Percentiles rank a stretch among this genome's conserved stretches.
phyloP scores from a whole-genome alignment of 2,329 filamentous ascomycete genomes.

The Diaporthe aspalathi region DNA sequence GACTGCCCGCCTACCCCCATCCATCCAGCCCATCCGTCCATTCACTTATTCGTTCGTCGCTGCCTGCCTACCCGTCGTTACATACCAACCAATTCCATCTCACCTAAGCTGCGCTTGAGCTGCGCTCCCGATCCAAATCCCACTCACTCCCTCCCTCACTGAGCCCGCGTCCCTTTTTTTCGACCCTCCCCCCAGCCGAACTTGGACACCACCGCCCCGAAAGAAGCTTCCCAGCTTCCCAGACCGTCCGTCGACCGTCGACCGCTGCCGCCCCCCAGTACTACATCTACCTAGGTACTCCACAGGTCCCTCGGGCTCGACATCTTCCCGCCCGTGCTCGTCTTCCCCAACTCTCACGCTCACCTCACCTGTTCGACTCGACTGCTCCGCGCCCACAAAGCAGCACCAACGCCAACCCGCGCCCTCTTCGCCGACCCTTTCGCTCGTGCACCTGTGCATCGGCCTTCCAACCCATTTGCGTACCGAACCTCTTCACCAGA shows the following conservation, averaged over 20 bases:
- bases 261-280: background rate
- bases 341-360: slow-evolving; percentile 2
- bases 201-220: slow-evolving; percentile 12
- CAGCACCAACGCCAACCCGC: background rate
- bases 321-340: slow-evolving; percentile 27
- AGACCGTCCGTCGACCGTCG: slow-evolving; percentile 17
- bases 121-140: background rate
- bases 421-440: slow-evolving; percentile 5
- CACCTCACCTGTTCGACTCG: slow-evolving; percentile 4
- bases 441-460: background rate
- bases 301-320: slow-evolving; percentile 25
- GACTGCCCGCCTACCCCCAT: slow-evolving; percentile 1
- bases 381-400: background rate
- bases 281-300: slow-evolving; percentile 28
- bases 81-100: slow-evolving; percentile 15
- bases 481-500: background rate
- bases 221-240: slow-evolving; percentile 30
- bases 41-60: background rate
- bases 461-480: background rate
- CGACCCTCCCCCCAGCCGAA: slow-evolving; percentile 3
- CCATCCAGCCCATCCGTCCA: background rate
- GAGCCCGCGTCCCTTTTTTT: slow-evolving; percentile 31
- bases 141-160: slow-evolving; percentile 28
- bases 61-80: background rate
- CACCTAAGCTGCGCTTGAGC: slow-evolving; percentile 19